Base-by-base conservation (phyloP, 202 grass and related monocot species). In the Zizania palustris region DNA sequence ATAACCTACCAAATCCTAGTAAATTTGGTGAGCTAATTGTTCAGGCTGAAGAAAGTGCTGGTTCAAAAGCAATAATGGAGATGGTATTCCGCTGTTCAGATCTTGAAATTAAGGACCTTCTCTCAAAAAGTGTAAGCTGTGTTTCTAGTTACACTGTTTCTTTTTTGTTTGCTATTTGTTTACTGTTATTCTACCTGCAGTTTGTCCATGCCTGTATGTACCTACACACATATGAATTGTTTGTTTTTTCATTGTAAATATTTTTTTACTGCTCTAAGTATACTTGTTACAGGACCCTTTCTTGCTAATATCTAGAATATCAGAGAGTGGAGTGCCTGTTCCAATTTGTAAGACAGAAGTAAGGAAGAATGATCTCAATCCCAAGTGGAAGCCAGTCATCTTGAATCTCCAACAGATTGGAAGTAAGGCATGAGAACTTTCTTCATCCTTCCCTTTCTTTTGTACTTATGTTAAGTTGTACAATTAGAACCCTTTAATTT, bases 331-430 rank as follows among this genome's bases (percentile, higher is more conserved):
- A 74, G 74, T 72, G 81, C 60, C 88, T 81, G 69, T 91, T 86
- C 92, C 96, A 87, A 85, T 99, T 89, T 99, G 85, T 72, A 99
- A 93, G 89, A 99, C 96, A 70, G 96, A 99, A 96, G 96, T 99
- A 82, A 99, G 84, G 84, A 99, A 93, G 86, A 99, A 99, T 65
- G 92, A 99, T 68, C 92, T 92, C 44, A 96, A 93, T 87, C 96
- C 96, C 83, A 96, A 73, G 59, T 99, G 91, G 91, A 99, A 88
- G 73, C 88, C 96, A 61, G 81, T 91, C 41, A 80, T 85, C 68
- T 68, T 99, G 85, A 99, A 89, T 87, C 92, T 99, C 75, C 92
- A 99, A 86, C 96, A 99, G 89, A 88, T 90, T 80, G 83, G 92
- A 83, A 99, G 92, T 87, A 85, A 93, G 85, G 96, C 90, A 87